Conservation (phyloP, 805 yeast species). For the Kuraishia molischiana region DNA sequence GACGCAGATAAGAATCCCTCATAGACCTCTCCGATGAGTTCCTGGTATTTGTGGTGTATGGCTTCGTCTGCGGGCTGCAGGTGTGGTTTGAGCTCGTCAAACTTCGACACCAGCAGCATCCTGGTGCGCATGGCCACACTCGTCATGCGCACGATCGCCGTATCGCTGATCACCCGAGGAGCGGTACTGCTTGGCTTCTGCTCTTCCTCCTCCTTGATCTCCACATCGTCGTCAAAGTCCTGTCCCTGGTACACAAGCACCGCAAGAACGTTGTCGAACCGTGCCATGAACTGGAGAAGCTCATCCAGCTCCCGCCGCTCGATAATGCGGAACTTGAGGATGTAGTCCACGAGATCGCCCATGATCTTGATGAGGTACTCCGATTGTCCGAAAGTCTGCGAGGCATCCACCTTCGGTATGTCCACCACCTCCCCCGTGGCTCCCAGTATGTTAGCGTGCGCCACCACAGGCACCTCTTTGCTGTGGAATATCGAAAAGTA, state of each 20-base stretch:
- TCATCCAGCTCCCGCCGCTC: conserved; percentile 13
- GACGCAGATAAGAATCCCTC: conserved; percentile 17
- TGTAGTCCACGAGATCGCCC: conserved; percentile 57
- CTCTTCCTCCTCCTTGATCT: conserved; percentile 2
- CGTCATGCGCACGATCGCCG: conserved; percentile 23
- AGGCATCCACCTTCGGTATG: conserved; percentile 7
- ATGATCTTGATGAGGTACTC: conserved; percentile 53
- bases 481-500: conserved; percentile 46
- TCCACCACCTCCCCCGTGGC: neutral
- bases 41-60: conserved; percentile 11
- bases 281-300: conserved; percentile 12
- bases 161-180: conserved; percentile 13
- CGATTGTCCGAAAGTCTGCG: conserved; percentile 42
- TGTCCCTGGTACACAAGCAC: conserved; percentile 18
- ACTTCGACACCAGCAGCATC: conserved; percentile 14
- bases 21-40: conserved; percentile 21
- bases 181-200: neutral
- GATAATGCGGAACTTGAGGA: conserved; percentile 27
- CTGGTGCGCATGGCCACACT: conserved; percentile 21
- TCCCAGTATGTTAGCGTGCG: conserved; percentile 12
- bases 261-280: conserved; percentile 20
- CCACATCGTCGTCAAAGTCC: conserved; percentile 3
- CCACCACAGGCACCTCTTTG: conserved; percentile 17
- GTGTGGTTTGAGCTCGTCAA: conserved; percentile 15
- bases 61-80: neutral